These are phyloP conservation scores for Eucalyptus paniculata DNA, from an alignment of 345 rosid genomes.

Conservation along the genomic window DNA sequence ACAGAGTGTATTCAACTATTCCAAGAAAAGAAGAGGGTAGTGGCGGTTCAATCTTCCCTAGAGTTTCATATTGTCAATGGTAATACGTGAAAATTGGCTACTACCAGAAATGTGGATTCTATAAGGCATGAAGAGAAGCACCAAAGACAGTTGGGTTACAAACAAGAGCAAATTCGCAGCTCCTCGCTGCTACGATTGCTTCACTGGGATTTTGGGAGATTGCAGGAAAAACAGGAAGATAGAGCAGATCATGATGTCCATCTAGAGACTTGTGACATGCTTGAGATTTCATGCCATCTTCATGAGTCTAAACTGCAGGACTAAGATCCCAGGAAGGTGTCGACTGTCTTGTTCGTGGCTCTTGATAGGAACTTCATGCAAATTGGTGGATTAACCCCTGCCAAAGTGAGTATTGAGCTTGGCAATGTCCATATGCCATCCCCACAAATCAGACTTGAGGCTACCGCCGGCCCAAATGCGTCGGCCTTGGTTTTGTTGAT, in stretches of 20 bases:
- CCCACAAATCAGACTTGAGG: conserved; percentile 31
- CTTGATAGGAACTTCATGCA: conserved; percentile 28
- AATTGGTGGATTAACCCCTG: conserved; percentile 22
- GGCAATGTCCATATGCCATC: conserved; percentile 21
- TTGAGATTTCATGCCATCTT: not conserved
- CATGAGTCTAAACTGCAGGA: not conserved
- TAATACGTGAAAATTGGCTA: not conserved
- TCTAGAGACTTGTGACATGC: not conserved
- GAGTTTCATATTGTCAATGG: not conserved
- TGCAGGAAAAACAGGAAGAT: not conserved
- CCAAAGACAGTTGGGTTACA: not conserved
- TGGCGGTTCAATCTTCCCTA: not conserved
- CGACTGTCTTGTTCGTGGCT: not conserved
- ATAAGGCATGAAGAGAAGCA: not conserved
- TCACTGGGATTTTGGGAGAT: not conserved
- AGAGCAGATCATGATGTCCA: not conserved
- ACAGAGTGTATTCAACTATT: not conserved
- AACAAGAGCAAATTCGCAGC: not conserved
- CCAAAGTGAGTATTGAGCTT: conserved; percentile 12
- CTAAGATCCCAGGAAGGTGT: not conserved
- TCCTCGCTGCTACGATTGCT: not conserved
- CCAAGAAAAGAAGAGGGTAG: not conserved
- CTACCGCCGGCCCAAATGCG: conserved; percentile 11
- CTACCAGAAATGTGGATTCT: not conserved
- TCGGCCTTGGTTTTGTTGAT: conserved; percentile 9